A percentile compares a stretch with the other conserved stretches of the same genome.
Conservation (phyloP, 345 rosid species). For the Dipteronia sinensis region DNA sequence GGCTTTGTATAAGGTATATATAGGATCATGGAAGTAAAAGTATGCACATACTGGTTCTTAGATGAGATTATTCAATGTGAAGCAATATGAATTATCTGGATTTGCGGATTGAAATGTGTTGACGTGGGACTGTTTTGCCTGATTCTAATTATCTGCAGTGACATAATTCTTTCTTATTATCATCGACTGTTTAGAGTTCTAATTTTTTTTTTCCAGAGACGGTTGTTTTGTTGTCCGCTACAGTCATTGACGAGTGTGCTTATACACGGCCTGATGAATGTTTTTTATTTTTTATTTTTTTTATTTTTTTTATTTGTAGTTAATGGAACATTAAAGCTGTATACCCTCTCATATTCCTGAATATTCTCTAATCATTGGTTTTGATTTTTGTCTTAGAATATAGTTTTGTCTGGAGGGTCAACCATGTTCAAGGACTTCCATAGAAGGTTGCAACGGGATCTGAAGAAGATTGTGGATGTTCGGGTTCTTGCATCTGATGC, state of each 20-base stretch:
- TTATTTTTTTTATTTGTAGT: background rate
- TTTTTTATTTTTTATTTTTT: no score
- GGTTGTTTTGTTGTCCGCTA: background rate
- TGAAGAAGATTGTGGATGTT: slow-evolving; percentile 94
- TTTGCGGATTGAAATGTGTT: background rate
- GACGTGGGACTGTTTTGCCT: background rate
- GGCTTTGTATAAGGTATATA: slow-evolving; percentile 84
- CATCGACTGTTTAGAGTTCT: background rate
- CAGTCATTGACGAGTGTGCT: slow-evolving; percentile 1
- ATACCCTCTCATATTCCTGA: background rate
- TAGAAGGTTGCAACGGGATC: slow-evolving; percentile 94
- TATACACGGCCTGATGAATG: background rate
- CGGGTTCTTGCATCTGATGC: slow-evolving; percentile 85
- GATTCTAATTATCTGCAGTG: background rate
- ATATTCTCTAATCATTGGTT: slow-evolving; percentile 11
- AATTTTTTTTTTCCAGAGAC: background rate
- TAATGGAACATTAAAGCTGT: slow-evolving; percentile 8
- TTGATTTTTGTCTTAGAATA: slow-evolving; percentile 59
- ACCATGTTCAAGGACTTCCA: slow-evolving; percentile 99
- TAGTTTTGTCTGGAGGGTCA: slow-evolving; percentile 96
- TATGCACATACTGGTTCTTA: slow-evolving; percentile 11
- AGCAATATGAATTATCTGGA: slow-evolving; percentile 1
- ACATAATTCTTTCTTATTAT: background rate
- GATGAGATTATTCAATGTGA: slow-evolving; percentile 10
- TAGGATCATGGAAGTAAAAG: background rate